phyloP scores from a whole-genome alignment of 495 filamentous ascomycete species.

The Staphylotrichum longicolle region DNA sequence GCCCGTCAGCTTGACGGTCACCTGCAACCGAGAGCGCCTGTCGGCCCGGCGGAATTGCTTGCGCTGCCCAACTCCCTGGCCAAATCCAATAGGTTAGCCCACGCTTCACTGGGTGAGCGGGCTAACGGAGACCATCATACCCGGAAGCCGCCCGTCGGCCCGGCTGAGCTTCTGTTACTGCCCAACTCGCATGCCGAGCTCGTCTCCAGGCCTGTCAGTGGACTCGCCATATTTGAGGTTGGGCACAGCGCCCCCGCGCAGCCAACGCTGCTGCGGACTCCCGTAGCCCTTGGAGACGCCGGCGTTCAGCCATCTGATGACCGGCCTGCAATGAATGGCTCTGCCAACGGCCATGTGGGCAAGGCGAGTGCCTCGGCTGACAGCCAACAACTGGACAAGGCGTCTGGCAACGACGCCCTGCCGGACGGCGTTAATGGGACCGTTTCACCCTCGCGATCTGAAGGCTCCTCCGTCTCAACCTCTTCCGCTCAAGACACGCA shows the following conservation, averaged over 20 bases:
- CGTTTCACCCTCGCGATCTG: constrained; percentile 12
- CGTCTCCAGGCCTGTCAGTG: constrained; percentile 7
- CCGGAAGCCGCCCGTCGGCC: constrained; percentile 30
- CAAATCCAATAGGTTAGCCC: neutral
- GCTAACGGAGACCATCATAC: neutral
- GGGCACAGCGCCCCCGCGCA: constrained; percentile 1
- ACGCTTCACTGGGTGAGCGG: neutral
- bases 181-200: constrained; percentile 33
- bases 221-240: constrained; percentile 3
- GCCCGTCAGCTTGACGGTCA: no score
- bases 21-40: constrained; percentile 20
- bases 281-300: neutral
- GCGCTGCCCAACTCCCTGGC: constrained; percentile 29
- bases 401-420: neutral
- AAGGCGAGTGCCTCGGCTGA: constrained; percentile 28
- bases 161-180: constrained; percentile 31
- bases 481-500: neutral
- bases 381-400: neutral
- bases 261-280: neutral
- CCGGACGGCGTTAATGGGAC: constrained; percentile 14
- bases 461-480: constrained; percentile 8
- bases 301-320: neutral
- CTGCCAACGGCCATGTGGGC: constrained; percentile 1
- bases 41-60: constrained; percentile 32
- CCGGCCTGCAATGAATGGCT: neutral